Evolutionary conservation across 2,329 filamentous ascomycete species (phyloP).

Genomic region (Fusarium sp.): DNA sequence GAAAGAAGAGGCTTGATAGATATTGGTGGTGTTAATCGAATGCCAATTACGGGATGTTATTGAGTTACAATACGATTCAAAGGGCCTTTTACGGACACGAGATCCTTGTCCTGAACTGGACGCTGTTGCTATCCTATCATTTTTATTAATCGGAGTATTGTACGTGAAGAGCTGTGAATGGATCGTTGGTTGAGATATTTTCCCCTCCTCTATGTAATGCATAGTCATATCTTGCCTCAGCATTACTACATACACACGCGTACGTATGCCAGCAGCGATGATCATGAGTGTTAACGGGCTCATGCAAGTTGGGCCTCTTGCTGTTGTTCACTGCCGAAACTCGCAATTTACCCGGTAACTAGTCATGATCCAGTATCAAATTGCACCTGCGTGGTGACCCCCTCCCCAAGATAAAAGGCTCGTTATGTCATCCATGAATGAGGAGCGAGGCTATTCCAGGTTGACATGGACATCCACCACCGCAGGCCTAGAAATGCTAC

Average conservation of each 20-base stretch:
- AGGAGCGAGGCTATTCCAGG: background rate
- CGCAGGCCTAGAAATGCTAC: background rate
- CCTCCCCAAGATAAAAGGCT: conserved; percentile 2
- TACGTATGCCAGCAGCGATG: conserved; percentile 11
- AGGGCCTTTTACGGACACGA: conserved; percentile 40
- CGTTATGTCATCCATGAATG: conserved; percentile 16
- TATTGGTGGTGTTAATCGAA: conserved; percentile 8
- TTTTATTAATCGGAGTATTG: background rate
- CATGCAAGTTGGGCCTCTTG: conserved; percentile 26
- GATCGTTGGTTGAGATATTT: conserved; percentile 12
- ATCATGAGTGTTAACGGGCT: conserved; percentile 21
- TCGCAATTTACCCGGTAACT: background rate
- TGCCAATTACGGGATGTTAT: conserved; percentile 8
- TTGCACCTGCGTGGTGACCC: background rate
- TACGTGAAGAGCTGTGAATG: conserved; percentile 1
- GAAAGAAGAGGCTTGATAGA: conserved; percentile 32
- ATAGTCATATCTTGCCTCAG: conserved; percentile 37
- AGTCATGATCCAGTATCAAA: background rate
- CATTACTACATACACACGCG: conserved; percentile 23
- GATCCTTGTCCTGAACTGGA: conserved; percentile 25
- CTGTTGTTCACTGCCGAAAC: conserved; percentile 15
- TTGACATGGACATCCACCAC: conserved; percentile 22
- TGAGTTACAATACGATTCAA: conserved; percentile 2
- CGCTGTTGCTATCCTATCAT: background rate
- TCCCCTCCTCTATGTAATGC: conserved; percentile 1